A percentile compares a stretch with the other conserved stretches of the same genome.
Evolutionary conservation across 306 rosid genomes (phyloP).

Genomic region (Lathyrus tuberosus): DNA sequence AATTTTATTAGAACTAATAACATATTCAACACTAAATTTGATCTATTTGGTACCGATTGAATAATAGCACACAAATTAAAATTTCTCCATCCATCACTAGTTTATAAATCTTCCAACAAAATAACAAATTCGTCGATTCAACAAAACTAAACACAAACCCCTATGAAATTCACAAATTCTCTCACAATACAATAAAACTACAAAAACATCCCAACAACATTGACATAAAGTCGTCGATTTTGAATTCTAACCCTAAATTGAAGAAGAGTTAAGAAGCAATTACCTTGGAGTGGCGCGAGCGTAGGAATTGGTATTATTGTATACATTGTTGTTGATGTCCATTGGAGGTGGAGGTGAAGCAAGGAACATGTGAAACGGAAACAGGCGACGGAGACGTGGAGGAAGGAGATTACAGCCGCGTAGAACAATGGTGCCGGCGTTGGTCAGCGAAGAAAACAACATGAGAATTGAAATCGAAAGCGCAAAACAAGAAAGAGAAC

Average conservation of each 20-base stretch:
- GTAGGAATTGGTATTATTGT: conserved; percentile 35
- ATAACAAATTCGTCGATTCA: too few relatives aligned
- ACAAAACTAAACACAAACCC: background rate
- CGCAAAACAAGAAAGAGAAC: too few relatives aligned
- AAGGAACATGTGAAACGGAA: conserved; percentile 31
- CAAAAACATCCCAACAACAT: too few relatives aligned
- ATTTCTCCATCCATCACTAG: too few relatives aligned
- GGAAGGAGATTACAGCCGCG: conserved; percentile 49
- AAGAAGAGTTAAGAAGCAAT: conserved; percentile 11
- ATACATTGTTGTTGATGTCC: conserved; percentile 36
- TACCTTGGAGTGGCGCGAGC: conserved; percentile 54
- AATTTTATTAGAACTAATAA: too few relatives aligned
- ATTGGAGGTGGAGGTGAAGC: conserved; percentile 38
- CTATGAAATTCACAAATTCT: background rate
- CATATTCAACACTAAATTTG: too few relatives aligned
- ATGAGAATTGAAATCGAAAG: too few relatives aligned
- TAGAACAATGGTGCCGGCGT: conserved; percentile 38
- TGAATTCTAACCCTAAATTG: background rate
- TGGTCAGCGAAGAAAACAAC: conserved; percentile 38
- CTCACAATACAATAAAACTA: too few relatives aligned
- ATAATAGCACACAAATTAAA: too few relatives aligned
- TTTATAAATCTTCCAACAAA: too few relatives aligned
- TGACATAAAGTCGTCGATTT: background rate
- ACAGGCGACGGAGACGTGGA: conserved; percentile 43
- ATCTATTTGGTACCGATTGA: too few relatives aligned